Conservation (phyloP, 768 basidiomycete species). For the Dentipellis fragilis region DNA sequence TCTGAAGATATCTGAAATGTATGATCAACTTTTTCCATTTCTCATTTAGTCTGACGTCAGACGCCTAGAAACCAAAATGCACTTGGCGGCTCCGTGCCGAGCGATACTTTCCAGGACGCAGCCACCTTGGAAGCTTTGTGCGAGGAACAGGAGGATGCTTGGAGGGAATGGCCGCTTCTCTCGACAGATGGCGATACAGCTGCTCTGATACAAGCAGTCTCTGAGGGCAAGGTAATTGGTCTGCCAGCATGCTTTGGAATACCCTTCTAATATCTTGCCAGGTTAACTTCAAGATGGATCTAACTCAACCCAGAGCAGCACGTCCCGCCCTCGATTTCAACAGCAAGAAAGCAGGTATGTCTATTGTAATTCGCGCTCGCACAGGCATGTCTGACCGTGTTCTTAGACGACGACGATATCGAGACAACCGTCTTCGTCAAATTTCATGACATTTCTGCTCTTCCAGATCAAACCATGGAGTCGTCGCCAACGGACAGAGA, state of each 20-base stretch:
- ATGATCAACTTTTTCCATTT: not conserved
- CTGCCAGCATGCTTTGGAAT: not conserved
- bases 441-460: constrained; percentile 13
- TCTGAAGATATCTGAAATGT: constrained; percentile 70
- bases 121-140: constrained; percentile 48
- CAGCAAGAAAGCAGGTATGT: constrained; percentile 78
- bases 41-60: not conserved
- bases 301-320: constrained; percentile 44
- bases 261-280: constrained; percentile 18
- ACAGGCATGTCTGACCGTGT: constrained; percentile 2
- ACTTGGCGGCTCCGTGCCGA: constrained; percentile 51
- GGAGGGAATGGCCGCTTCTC: constrained; percentile 72
- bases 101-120: constrained; percentile 67
- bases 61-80: constrained; percentile 52
- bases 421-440: constrained; percentile 55
- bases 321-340: constrained; percentile 65
- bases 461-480: not conserved
- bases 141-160: constrained; percentile 35
- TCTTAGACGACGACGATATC: constrained; percentile 72
- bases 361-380: not conserved
- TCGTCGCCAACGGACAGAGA: not conserved
- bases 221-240: constrained; percentile 55
- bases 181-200: constrained; percentile 77
- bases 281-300: constrained; percentile 70
- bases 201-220: constrained; percentile 70